Base-by-base conservation (phyloP, 352 stramenopile genomes). In the Globisporangium cederbergense region DNA sequence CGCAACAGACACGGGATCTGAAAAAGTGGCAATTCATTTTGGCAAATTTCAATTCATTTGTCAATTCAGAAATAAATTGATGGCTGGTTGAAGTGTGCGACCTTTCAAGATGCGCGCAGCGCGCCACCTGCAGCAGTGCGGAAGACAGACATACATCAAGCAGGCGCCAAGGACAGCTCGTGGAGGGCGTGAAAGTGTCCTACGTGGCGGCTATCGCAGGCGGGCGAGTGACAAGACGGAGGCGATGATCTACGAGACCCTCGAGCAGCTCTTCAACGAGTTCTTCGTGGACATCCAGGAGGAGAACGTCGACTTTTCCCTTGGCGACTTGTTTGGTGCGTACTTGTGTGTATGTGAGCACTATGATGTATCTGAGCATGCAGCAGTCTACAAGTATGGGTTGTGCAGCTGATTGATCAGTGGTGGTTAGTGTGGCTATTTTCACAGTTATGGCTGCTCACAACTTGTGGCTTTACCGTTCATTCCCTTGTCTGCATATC, bases 291-390 rank as follows among this genome's bases (percentile, higher is more conserved):
- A 88, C 47, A 67, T 91, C 22, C 59, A 76, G 22, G 78, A 88
- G 60, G 62, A 70, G 32, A 84, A 84, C 42, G 70, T 91, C 51
- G 73, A 66, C 14, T 86, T 93, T 60, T 90, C 83, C 30, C 76
- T 88, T 34, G 84, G 84, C 16, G 84, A 93, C 32, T 71, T 93
- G 38, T 93, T 93, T 30, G 81, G 81, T 90, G 30, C 5, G 74
- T 57, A 0, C 14, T 4, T 55, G 22, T 8, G 6, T 56, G 16
- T n/a, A 3, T 64, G 58, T 40, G 18, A 25, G 11, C 4, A 42
- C 4, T 46, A 18, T 46, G 14, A 43, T 22, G 5, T 13, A 18
- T 13, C 13, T 28, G 13, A 43, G 13, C 40, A 46, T 4, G 18
- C 32, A 36, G 25, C 25, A 28, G 25, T 28, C 25, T 28, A 28